Evolutionary conservation across 225 moss, liverwort and hornwort species (phyloP).

Genomic region (Polytrichum formosum): DNA sequence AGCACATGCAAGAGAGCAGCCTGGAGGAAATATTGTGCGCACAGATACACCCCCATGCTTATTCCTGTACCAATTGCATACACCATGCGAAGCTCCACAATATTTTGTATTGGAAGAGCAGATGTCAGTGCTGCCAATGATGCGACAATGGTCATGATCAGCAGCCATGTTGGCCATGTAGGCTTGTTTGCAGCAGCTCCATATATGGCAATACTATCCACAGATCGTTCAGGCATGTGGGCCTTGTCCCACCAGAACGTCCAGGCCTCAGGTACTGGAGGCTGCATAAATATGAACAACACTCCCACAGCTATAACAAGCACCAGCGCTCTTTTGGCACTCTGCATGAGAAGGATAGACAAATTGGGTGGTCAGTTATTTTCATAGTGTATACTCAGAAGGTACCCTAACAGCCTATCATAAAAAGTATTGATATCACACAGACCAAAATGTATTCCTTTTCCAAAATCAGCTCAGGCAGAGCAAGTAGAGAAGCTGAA

Average conservation of each 20-base stretch:
- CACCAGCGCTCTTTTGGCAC: slow-evolving; percentile 81
- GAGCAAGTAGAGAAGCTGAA: slow-evolving; percentile 14
- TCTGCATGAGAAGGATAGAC: slow-evolving; percentile 42
- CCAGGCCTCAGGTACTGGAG: slow-evolving; percentile 82
- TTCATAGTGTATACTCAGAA: too few relatives aligned
- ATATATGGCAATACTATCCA: slow-evolving; percentile 73
- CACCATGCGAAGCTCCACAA: slow-evolving; percentile 84
- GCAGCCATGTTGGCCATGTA: slow-evolving; percentile 94
- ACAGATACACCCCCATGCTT: slow-evolving; percentile 85
- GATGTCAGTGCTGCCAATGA: slow-evolving; percentile 94
- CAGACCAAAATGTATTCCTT: too few relatives aligned
- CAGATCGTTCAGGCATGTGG: slow-evolving; percentile 56
- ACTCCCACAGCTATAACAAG: slow-evolving; percentile 74
- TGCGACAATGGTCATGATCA: slow-evolving; percentile 61
- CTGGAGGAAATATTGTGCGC: slow-evolving; percentile 88
- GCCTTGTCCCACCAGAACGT: slow-evolving; percentile 72
- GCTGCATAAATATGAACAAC: slow-evolving; percentile 77
- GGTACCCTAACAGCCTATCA: too few relatives aligned
- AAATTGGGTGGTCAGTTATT: too few relatives aligned
- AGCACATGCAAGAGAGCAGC: slow-evolving; percentile 53
- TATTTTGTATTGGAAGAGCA: slow-evolving; percentile 92
- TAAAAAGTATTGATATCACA: too few relatives aligned
- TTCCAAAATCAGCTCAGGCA: neutral
- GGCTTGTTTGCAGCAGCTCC: slow-evolving; percentile 60
- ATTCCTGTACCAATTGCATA: slow-evolving; percentile 82